Conservation (phyloP, 179 eudicot genomes). For the Beta corolliflora region DNA sequence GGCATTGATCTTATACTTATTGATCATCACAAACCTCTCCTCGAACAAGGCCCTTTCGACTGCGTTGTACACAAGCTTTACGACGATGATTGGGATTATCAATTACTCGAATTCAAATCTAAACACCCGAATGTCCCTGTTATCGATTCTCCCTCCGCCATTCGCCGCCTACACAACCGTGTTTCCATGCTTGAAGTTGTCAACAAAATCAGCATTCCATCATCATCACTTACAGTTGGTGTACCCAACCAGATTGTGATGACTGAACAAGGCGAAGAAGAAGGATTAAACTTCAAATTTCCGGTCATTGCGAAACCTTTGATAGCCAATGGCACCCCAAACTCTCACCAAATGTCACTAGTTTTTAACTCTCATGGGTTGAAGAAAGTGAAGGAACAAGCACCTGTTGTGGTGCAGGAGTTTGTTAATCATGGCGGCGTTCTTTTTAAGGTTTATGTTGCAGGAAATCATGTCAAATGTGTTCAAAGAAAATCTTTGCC, state of each 20-base stretch:
- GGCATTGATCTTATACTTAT: not conserved
- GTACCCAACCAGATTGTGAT: not conserved
- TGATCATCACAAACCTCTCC: not conserved
- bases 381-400: not conserved
- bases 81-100: not conserved
- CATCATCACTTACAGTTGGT: not conserved
- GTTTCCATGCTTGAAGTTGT: slow-evolving; percentile 10
- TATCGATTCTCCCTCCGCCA: slow-evolving; percentile 1
- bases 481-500: slow-evolving; percentile 3
- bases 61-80: slow-evolving; percentile 7
- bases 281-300: not conserved
- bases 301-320: slow-evolving; percentile 12
- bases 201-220: not conserved
- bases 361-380: not conserved
- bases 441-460: slow-evolving; percentile 11
- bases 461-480: slow-evolving; percentile 10
- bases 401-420: slow-evolving; percentile 1
- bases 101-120: not conserved
- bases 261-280: not conserved
- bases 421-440: slow-evolving; percentile 14
- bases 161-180: not conserved
- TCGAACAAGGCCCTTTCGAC: slow-evolving; percentile 13
- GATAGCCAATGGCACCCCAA: not conserved
- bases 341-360: slow-evolving; percentile 3
- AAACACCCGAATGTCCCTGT: not conserved